phyloP scores from a whole-genome alignment of 441 rosid species.

The Euphorbia celastroides region DNA sequence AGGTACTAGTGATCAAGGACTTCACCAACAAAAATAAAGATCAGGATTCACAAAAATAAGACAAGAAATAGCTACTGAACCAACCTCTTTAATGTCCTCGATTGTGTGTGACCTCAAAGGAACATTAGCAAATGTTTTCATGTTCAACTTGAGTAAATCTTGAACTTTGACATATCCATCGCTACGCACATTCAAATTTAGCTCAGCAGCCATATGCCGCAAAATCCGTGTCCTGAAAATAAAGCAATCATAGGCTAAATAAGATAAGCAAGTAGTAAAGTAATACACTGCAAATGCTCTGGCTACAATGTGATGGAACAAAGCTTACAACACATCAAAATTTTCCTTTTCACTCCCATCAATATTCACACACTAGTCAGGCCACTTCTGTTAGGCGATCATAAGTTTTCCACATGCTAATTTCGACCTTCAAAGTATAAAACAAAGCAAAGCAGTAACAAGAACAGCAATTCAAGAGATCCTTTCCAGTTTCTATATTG shows the following conservation, averaged over 20 bases:
- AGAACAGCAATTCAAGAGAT: neutral
- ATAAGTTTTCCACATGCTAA: neutral
- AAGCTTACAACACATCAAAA: neutral
- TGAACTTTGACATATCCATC: constrained; percentile 80
- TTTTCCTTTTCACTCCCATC: neutral
- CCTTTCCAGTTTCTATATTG: neutral
- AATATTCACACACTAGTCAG: neutral
- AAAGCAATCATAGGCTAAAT: neutral
- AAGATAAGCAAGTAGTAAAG: neutral
- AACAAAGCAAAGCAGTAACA: neutral
- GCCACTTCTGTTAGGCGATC: neutral
- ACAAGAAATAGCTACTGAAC: constrained; percentile 11
- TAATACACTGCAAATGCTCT: neutral
- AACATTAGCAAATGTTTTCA: constrained; percentile 61
- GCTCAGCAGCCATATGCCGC: constrained; percentile 73
- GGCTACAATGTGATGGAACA: neutral
- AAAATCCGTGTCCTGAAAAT: constrained; percentile 62
- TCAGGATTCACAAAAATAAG: neutral
- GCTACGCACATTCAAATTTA: constrained; percentile 58
- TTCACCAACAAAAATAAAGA: neutral
- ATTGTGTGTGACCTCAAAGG: constrained; percentile 60
- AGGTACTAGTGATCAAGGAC: neutral
- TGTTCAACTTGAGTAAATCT: constrained; percentile 59
- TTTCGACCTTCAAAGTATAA: neutral
- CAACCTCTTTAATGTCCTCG: constrained; percentile 79